A percentile compares a stretch with the other conserved stretches of the same genome.
Conservation (phyloP, 2,329 filamentous ascomycete species). For the Paecilomyces dactylethromorphus region DNA sequence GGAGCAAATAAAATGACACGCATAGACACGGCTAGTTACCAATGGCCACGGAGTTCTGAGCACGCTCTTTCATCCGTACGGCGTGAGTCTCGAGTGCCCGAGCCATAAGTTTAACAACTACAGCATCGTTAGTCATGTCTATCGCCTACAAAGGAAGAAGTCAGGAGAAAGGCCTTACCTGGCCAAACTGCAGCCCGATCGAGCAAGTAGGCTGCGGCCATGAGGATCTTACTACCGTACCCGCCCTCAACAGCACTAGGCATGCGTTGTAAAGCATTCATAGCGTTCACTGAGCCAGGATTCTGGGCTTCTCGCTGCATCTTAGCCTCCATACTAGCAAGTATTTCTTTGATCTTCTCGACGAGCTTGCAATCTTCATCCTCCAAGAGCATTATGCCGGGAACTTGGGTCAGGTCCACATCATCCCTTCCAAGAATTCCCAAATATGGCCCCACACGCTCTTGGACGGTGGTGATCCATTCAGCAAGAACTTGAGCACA, state of each 20-base stretch:
- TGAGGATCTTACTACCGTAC: constrained; percentile 76
- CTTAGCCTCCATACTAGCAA: constrained; percentile 71
- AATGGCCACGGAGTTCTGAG: constrained; percentile 32
- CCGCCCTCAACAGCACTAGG: constrained; percentile 60
- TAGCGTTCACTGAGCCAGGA: constrained; percentile 46
- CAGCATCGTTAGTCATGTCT: constrained; percentile 15
- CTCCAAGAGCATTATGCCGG: constrained; percentile 82
- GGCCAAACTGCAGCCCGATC: constrained; percentile 90
- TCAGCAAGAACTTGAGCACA: constrained; percentile 91
- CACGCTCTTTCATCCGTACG: constrained; percentile 55
- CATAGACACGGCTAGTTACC: constrained; percentile 15
- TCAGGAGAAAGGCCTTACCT: constrained; percentile 49
- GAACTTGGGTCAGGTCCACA: constrained; percentile 71
- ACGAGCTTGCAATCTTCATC: constrained; percentile 85
- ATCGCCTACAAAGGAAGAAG: not conserved
- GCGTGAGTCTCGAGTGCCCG: constrained; percentile 60
- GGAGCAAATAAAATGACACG: constrained; percentile 2
- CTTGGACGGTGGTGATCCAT: constrained; percentile 89
- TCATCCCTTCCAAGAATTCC: constrained; percentile 80
- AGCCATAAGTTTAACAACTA: constrained; percentile 64
- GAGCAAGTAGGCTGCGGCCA: constrained; percentile 78
- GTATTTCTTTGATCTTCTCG: constrained; percentile 71
- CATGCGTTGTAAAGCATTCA: constrained; percentile 46
- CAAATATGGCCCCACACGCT: constrained; percentile 83
- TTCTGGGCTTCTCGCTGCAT: constrained; percentile 57